These are phyloP conservation scores for Bromus sterilis DNA, from an alignment of 176 grass and related monocot genomes.

Conservation along the genomic window DNA sequence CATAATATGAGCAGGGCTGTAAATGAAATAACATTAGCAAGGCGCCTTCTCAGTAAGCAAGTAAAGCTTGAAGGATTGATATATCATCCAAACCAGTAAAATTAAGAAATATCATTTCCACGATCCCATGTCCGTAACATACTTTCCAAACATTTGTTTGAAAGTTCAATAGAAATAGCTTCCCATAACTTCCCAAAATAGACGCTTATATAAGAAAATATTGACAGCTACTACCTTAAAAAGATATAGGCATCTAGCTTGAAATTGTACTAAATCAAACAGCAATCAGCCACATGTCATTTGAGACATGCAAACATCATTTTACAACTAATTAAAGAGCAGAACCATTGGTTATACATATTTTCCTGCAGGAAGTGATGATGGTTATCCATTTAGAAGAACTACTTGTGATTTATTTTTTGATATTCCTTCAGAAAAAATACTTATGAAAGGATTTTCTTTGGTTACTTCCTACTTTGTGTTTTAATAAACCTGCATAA, in stretches of 20 bases:
- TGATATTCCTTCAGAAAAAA: neutral
- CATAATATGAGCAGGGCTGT: slow-evolving; percentile 94
- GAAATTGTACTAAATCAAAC: neutral
- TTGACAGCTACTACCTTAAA: neutral
- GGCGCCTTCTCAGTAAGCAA: neutral
- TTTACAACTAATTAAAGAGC: neutral
- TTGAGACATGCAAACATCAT: neutral
- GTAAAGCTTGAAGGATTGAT: neutral
- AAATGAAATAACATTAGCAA: slow-evolving; percentile 29
- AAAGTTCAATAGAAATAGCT: neutral
- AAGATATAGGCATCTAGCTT: neutral
- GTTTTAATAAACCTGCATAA: neutral
- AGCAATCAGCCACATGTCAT: neutral
- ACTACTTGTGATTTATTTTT: neutral
- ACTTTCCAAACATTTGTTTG: neutral
- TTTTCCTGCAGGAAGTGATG: neutral
- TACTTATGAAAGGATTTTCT: neutral
- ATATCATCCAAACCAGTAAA: neutral
- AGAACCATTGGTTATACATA: neutral
- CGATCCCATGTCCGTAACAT: neutral
- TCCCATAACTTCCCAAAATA: neutral
- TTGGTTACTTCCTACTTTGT: neutral
- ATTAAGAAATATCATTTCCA: neutral
- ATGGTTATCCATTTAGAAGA: neutral
- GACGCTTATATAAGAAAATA: neutral